Base-by-base conservation (phyloP, 106 monocot species). In the Xerophyta viscosa region DNA sequence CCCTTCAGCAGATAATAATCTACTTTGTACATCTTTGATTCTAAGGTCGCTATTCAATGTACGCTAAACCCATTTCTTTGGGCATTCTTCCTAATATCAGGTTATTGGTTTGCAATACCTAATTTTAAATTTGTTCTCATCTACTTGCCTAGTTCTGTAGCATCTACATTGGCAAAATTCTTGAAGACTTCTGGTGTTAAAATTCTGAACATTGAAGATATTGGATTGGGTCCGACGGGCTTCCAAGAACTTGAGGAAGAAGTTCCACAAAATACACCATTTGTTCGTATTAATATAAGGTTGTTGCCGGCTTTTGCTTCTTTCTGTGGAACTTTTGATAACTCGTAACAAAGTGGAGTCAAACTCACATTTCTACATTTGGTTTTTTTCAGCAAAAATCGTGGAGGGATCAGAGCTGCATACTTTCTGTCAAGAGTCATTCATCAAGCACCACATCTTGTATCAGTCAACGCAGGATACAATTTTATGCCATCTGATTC, bases 401-500 rank as follows among this genome's bases (percentile, higher is more conserved):
- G 89, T 48, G 96, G 89, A 51, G 82, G 76, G 46, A 65, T 66
- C 20, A 47, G 43, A 49, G 64, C 82, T 25, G 96, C 86, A 25
- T 27, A 50, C 49, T 89, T 89, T 26, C 46, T 89, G 22, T 71
- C 68, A 28, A 68, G 63, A 41, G 27, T 96, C 50, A 55, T 96
- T 52, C 51, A 20, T 9, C 49, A 63, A 51, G 70, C 71, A 41
- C 79, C 76, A 41, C 60, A 77, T 63, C 70, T 86, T 49, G 58
- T 77, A 41, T 55, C 52, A 28, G 45, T 89, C 15, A 57, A 89
- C 66, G 85, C 82, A 39, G 67, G 70, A 44, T 70, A 46, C 62
- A 98, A 98, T 66, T 56, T 89, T 51, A 62, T 96, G 67, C 96
- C 89, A 23, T 45, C 61, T 50, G 81, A 78, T 43, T 78, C 96